Conservation (phyloP, 176 grass and related monocot genomes). For the Hsuehochloa calcarea region DNA sequence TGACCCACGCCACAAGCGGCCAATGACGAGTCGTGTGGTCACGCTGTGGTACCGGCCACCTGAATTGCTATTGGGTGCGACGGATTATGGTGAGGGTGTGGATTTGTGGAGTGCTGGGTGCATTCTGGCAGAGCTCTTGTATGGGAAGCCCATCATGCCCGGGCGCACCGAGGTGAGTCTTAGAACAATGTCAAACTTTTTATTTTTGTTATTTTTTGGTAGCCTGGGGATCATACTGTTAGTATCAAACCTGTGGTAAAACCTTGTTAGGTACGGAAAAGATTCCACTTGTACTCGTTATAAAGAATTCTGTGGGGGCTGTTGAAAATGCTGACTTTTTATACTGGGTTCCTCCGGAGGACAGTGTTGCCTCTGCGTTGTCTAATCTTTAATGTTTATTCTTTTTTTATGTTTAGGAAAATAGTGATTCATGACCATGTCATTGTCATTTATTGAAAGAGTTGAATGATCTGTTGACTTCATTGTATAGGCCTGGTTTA, state of each 20-base stretch:
- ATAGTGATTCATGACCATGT: neutral
- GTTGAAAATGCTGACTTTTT: slow-evolving; percentile 28
- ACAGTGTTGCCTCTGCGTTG: neutral
- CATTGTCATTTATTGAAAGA: slow-evolving; percentile 22
- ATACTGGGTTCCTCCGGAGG: neutral
- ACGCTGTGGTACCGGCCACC: slow-evolving; percentile 57
- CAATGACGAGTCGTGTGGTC: slow-evolving; percentile 58
- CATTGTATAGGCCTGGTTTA: neutral
- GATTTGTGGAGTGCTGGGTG: slow-evolving; percentile 63
- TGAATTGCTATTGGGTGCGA: slow-evolving; percentile 51
- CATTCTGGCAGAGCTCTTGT: slow-evolving; percentile 59
- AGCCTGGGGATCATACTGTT: neutral
- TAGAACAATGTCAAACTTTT: neutral
- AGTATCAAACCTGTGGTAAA: neutral
- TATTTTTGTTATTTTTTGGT: slow-evolving; percentile 5
- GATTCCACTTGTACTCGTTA: neutral
- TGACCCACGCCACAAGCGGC: slow-evolving; percentile 40
- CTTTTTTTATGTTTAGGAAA: slow-evolving; percentile 18
- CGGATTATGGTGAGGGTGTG: slow-evolving; percentile 49
- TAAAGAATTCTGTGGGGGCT: neutral
- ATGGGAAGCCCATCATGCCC: slow-evolving; percentile 58
- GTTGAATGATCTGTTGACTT: slow-evolving; percentile 9
- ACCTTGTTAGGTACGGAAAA: neutral
- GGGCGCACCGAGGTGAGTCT: slow-evolving; percentile 49
- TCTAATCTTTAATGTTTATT: neutral